Evolutionary conservation across 2,329 filamentous ascomycete species (phyloP).

Genomic region (Monosporascus sp.): DNA sequence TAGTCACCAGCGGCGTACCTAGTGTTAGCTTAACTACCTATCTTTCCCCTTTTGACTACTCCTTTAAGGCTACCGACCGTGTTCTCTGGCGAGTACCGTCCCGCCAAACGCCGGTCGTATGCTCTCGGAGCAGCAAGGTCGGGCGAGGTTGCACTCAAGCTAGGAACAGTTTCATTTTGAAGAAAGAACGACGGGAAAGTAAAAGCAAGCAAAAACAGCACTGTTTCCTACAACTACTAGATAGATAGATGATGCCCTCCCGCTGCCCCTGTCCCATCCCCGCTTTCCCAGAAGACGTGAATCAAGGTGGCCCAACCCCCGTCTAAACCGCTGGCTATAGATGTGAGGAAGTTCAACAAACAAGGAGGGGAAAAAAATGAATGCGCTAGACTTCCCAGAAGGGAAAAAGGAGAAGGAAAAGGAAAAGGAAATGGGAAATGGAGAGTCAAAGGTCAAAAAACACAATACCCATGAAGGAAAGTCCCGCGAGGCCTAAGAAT

Average conservation of each 20-base stretch:
- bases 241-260: neutral
- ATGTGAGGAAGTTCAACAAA: neutral
- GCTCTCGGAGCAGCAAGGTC: no score
- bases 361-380: neutral
- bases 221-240: neutral
- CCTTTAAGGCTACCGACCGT: no score
- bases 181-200: no score
- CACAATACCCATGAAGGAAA: neutral
- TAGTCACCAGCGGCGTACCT: no score
- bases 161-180: no score
- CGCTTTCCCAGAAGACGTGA: neutral
- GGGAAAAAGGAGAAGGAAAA: neutral
- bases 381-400: neutral
- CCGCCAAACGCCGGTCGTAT: no score
- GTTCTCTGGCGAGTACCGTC: no score
- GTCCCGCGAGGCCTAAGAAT: neutral
- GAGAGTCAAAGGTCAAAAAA: neutral
- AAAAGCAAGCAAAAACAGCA: no score
- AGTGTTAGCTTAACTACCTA: no score
- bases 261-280: neutral
- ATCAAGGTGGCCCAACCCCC: neutral
- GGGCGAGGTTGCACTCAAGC: no score
- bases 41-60: no score
- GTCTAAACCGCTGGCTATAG: neutral
- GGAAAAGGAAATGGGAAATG: neutral